Base-by-base conservation (phyloP, 768 basidiomycete species). In the Austroboletus festivus region DNA sequence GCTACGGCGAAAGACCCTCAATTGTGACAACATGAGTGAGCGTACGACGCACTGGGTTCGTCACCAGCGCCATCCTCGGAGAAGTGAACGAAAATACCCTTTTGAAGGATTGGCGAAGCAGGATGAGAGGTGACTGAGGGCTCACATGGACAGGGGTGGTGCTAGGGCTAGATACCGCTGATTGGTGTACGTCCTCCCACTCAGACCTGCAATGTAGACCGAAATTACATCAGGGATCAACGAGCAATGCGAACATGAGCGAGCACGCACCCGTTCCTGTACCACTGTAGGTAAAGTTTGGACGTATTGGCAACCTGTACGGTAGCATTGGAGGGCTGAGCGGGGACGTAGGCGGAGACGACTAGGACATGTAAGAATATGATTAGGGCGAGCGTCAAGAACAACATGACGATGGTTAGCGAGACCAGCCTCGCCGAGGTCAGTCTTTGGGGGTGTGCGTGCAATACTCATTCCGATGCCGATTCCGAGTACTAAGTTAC, bases 41-140 rank as follows among this genome's bases (percentile, higher is more conserved):
- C n/a, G 64, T 48, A 75, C 73, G n/a, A 71, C 81, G 55, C 68
- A 70, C 81, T 78, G 37, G 73, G 77, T 24, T 68, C 63, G 48
- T 75, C 72, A 22, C 68, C 70, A 11, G 74, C 71, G 45, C 67
- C 69, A 22, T 74, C 72, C 61, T 93, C 93, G 0, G 83, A 78
- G 58, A 95, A 94, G 63, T 89, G 89, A 24, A 94, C 82, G 33
- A 96, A 65, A 13, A 83, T 86, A 18, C 93, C 93, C 85, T 90
- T 31, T 11, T 2, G 39, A 23, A 24, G 21, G 1, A 28, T 62
- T 12, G 47, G 35, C 26, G 18, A 44, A 22, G 33, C 26, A 34
- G 44, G 47, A 9, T 33, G 16, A 30, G 23, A 33, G 30, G 2
- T n/a, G 23, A 11, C 3, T 18, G 22, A 47, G 38, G 20, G 46